These are phyloP conservation scores for Xerocomus nothofagi DNA, from an alignment of 1,284 basidiomycete species.

Conservation along the genomic window DNA sequence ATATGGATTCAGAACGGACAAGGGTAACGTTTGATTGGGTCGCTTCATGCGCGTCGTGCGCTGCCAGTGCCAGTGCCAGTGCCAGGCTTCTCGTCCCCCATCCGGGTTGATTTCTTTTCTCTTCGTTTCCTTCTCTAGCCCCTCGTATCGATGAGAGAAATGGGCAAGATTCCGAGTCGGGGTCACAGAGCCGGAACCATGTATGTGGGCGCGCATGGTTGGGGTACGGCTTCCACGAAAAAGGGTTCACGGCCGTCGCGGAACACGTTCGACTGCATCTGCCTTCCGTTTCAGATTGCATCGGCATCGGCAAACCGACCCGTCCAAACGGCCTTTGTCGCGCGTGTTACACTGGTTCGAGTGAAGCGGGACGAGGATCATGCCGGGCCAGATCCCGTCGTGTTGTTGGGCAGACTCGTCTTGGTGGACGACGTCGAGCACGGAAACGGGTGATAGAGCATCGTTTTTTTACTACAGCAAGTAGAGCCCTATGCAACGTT, in stretches of 20 bases:
- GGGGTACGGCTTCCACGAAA: slow-evolving; percentile 81
- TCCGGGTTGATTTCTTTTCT: not conserved
- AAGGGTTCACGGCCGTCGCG: slow-evolving; percentile 65
- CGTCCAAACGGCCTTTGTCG: slow-evolving; percentile 18
- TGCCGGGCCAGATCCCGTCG: slow-evolving; percentile 15
- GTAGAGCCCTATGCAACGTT: slow-evolving; percentile 5
- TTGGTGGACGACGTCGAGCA: not conserved
- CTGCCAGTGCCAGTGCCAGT: too few species aligned
- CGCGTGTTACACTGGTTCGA: slow-evolving; percentile 37
- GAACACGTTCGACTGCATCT: slow-evolving; percentile 23
- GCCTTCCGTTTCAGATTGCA: slow-evolving; percentile 34
- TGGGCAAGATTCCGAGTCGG: slow-evolving; percentile 69
- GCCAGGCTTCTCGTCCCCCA: not conserved
- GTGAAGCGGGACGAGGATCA: slow-evolving; percentile 23
- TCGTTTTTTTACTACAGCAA: slow-evolving; percentile 16
- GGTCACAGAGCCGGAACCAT: slow-evolving; percentile 62
- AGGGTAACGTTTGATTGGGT: not conserved
- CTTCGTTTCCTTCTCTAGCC: slow-evolving; percentile 35
- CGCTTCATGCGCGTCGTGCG: not conserved
- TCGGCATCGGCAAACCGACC: slow-evolving; percentile 24
- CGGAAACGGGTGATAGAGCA: not conserved
- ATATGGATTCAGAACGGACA: too few species aligned
- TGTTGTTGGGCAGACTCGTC: slow-evolving; percentile 6
- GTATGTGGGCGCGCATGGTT: slow-evolving; percentile 82
- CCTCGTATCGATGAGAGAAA: slow-evolving; percentile 55